Conservation (phyloP, 139 green algal genomes). For the Chlorella sp. region DNA sequence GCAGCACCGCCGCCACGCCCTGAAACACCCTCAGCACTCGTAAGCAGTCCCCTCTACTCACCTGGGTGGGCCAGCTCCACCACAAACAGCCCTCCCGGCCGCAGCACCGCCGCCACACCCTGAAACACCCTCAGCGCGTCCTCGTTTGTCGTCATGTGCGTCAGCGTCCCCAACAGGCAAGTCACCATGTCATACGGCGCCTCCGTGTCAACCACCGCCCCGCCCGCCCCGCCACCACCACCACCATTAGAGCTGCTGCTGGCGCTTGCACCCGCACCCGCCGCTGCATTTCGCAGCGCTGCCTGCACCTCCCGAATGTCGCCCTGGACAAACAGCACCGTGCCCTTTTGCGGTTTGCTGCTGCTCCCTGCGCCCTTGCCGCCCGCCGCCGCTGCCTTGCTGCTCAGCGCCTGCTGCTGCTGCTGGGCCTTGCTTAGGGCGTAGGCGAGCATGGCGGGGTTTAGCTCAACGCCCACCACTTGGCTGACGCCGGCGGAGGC, state of each 20-base stretch:
- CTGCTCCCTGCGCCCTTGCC: too few relatives aligned
- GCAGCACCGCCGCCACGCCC: constrained; percentile 6
- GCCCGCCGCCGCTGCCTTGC: too few relatives aligned
- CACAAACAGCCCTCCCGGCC: constrained; percentile 32
- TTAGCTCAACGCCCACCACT: constrained; percentile 16
- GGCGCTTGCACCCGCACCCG: too few relatives aligned
- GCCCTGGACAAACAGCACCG: too few relatives aligned
- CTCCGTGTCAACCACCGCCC: too few relatives aligned
- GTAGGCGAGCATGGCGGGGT: constrained; percentile 22
- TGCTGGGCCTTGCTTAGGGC: constrained; percentile 6
- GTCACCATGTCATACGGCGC: constrained; percentile 40
- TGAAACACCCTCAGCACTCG: constrained; percentile 9
- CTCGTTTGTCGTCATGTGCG: constrained; percentile 35
- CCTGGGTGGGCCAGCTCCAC: constrained; percentile 44
- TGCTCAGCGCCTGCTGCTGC: background rate
- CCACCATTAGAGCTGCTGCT: too few relatives aligned
- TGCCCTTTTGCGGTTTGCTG: too few relatives aligned
- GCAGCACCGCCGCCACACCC: constrained; percentile 6
- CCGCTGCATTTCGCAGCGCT: too few relatives aligned
- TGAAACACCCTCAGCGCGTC: constrained; percentile 10
- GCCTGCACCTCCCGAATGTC: too few relatives aligned
- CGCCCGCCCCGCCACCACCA: too few relatives aligned
- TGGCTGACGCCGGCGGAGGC: background rate
- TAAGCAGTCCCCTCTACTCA: too few relatives aligned
- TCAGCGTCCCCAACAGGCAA: constrained; percentile 42